Evolutionary conservation across 2,329 filamentous ascomycete species (phyloP).

Genomic region (Stagonosporopsis chrysanthemi): DNA sequence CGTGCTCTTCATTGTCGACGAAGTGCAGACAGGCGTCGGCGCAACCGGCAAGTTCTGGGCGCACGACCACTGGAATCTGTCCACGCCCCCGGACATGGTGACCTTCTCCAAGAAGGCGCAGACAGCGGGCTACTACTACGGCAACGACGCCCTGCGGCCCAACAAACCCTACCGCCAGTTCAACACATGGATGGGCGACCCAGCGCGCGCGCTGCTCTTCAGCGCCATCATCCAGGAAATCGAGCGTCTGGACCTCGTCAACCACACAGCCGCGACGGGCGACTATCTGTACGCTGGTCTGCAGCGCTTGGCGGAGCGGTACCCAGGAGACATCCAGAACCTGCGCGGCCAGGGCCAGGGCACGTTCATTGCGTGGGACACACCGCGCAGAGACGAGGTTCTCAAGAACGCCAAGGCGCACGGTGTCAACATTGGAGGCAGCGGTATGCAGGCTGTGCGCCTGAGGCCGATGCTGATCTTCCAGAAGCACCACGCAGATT

Average conservation of each 20-base stretch:
- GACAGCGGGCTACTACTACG: conserved; percentile 91
- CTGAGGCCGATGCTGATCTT: conserved; percentile 91
- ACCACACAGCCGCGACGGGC: conserved; percentile 78
- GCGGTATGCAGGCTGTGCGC: conserved; percentile 76
- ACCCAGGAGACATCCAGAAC: conserved; percentile 81
- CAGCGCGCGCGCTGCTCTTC: conserved; percentile 83
- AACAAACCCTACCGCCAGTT: conserved; percentile 97
- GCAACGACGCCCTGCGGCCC: conserved; percentile 78
- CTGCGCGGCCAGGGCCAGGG: conserved; percentile 86
- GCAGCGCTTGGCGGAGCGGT: conserved; percentile 70
- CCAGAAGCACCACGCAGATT: conserved; percentile 88
- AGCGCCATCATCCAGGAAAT: conserved; percentile 85
- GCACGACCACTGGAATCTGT: conserved; percentile 90
- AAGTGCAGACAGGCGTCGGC: conserved; percentile 92
- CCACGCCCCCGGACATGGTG: conserved; percentile 85
- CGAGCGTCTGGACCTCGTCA: conserved; percentile 76
- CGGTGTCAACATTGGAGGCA: conserved; percentile 88
- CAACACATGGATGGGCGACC: conserved; percentile 98
- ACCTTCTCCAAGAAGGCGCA: conserved; percentile 97
- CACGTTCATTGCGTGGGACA: conserved; percentile 93
- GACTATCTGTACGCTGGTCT: conserved; percentile 79
- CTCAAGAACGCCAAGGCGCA: conserved; percentile 78
- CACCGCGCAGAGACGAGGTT: conserved; percentile 79
- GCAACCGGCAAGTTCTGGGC: conserved; percentile 96
- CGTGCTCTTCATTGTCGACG: conserved; percentile 88